A percentile compares a stretch with the other conserved stretches of the same genome.
These are phyloP conservation scores for Globisporangium polare DNA, from an alignment of 352 stramenopile genomes.

Conservation along the genomic window DNA sequence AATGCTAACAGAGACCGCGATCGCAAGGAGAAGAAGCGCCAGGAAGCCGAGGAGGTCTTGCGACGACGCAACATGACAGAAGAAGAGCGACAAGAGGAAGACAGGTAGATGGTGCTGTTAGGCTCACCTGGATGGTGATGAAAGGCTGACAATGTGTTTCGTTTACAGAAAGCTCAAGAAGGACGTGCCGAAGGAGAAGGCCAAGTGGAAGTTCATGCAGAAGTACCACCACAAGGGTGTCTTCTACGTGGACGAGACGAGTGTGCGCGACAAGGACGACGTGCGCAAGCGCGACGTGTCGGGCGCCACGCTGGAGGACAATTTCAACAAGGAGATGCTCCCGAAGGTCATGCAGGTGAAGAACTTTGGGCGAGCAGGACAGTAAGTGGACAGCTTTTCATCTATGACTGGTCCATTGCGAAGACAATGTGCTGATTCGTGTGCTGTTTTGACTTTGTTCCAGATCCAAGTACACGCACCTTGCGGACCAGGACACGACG, in stretches of 20 bases:
- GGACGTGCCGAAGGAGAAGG: conserved; percentile 75
- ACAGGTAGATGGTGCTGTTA: conserved; percentile 43
- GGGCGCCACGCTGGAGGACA: conserved; percentile 90
- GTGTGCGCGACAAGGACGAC: conserved; percentile 84
- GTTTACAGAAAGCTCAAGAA: conserved; percentile 72
- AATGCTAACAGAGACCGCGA: conserved; percentile 68
- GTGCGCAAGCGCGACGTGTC: conserved; percentile 89
- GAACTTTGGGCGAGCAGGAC: conserved; percentile 96
- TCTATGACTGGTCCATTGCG: background rate
- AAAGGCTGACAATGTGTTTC: background rate
- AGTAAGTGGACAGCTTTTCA: conserved; percentile 43
- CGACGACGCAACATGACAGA: conserved; percentile 93
- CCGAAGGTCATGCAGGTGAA: conserved; percentile 97
- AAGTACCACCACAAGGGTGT: conserved; percentile 99
- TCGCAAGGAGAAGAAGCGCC: conserved; percentile 62
- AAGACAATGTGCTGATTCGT: background rate
- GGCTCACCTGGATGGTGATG: conserved; percentile 18
- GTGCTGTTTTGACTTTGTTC: background rate
- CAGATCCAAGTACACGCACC: conserved; percentile 97
- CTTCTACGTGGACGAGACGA: conserved; percentile 97
- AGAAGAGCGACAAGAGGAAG: conserved; percentile 91
- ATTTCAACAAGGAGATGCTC: conserved; percentile 92
- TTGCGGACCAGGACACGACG: conserved; percentile 97
- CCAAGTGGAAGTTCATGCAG: conserved; percentile 94
- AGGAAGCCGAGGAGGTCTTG: conserved; percentile 87